Base-by-base conservation (phyloP, 495 filamentous ascomycete species). In the Penicillium odoratum region DNA sequence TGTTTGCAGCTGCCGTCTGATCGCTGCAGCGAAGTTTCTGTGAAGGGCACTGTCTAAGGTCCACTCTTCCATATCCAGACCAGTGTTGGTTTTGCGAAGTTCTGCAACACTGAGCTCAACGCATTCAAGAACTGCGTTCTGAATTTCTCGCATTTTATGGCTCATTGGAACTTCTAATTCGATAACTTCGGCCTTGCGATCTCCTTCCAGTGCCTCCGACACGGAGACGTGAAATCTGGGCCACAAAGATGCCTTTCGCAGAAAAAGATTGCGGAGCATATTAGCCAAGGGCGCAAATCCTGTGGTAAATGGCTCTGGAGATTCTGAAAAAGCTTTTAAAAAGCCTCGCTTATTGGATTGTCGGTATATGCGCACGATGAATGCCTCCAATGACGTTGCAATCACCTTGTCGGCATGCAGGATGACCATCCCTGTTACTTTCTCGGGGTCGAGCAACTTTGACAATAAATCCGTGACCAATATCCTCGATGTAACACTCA, bases 151-250 rank as follows among this genome's bases (percentile, higher is more conserved):
- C 94, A 98, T 98, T 40, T 86, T 81, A 45, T 95, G 89, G 21
- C 92, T 95, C 93, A 98, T 97, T 30, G 90, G 87, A n/a, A 98
- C 88, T 67, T 97, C 93, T 10, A 98, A 78, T 66, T 98, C 94
- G 36, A 98, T 95, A 38, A 98, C 94, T 73, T 98, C 94, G 0
- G 94, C 93, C 67, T 95, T 96, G 70, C 91, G 89, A 64, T 83
- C 87, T 69, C 91, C 93, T 71, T 98, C 93, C 4, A 98, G 74
- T 1, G 92, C 90, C 61, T 92, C 86, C 0, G 90, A 89, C 3
- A 98, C 91, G 4, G 88, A 86, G 44, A 96, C 81, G 66, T 98
- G 93, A 63, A 97, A 98, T n/a, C 94, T 83, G 9, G 94, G 94
- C 88, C 94, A 98, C 8, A 98, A 73, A 0, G 92, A 91, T 10